A percentile compares a stretch with the other conserved stretches of the same genome.
phyloP scores from a whole-genome alignment of 1,284 basidiomycete genomes.

The Jaminaea rosea region DNA sequence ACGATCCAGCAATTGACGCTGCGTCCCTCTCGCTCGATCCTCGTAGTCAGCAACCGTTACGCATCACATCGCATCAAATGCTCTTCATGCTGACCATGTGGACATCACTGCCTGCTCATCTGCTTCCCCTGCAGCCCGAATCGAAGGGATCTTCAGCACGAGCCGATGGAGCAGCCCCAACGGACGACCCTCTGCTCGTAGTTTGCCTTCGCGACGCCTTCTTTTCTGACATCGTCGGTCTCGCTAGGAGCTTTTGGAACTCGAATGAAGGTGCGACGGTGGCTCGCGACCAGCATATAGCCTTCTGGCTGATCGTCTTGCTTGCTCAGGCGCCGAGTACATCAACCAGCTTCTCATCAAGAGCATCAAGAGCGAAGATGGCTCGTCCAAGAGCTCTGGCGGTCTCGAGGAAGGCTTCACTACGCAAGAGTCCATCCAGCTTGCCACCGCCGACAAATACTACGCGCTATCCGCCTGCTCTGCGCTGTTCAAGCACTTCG shows the following conservation, averaged over 20 bases:
- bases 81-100: not conserved
- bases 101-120: not conserved
- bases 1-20: conserved; percentile 75
- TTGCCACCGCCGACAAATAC: conserved; percentile 1
- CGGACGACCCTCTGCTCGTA: no score
- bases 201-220: not conserved
- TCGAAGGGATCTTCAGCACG: conserved; percentile 62
- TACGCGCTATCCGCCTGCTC: conserved; percentile 5
- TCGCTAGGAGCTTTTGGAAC: not conserved
- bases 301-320: not conserved
- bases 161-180: conserved; percentile 61
- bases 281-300: not conserved
- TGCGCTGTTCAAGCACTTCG: conserved; percentile 7
- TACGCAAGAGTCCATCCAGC: not conserved
- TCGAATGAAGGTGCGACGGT: not conserved
- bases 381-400: not conserved
- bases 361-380: conserved; percentile 55
- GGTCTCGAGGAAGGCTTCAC: not conserved
- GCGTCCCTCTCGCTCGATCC: conserved; percentile 61
- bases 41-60: conserved; percentile 54
- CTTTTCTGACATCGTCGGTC: not conserved
- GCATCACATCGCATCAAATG: no score
- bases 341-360: conserved; percentile 73
- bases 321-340: not conserved
- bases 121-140: conserved; percentile 14